These are phyloP conservation scores for Crithidia acanthocephali DNA, from an alignment of 208 protist genomes.

Conservation along the genomic window DNA sequence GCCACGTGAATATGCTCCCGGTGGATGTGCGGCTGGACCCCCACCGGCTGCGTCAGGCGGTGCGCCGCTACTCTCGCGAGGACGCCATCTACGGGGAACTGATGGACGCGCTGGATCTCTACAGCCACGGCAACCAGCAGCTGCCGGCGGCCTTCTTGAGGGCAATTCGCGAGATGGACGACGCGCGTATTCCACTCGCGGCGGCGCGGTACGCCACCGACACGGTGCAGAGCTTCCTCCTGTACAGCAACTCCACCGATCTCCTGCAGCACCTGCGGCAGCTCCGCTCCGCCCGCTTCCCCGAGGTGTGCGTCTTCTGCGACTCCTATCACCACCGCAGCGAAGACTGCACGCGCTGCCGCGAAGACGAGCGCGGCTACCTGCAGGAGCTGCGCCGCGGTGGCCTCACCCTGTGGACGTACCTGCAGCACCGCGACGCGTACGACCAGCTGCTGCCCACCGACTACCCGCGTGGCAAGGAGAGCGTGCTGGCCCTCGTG, in stretches of 20 bases:
- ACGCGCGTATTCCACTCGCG: constrained; percentile 74
- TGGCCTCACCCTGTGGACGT: constrained; percentile 76
- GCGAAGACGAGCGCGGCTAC: constrained; percentile 65
- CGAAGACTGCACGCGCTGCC: constrained; percentile 58
- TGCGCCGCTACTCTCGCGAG: constrained; percentile 40
- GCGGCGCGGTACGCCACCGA: constrained; percentile 88
- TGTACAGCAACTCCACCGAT: constrained; percentile 75
- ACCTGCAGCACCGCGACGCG: constrained; percentile 54
- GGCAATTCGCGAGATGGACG: constrained; percentile 73
- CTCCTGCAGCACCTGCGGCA: constrained; percentile 72
- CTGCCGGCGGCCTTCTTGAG: constrained; percentile 63
- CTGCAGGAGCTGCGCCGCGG: constrained; percentile 69
- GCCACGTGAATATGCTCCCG: constrained; percentile 40
- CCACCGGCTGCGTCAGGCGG: constrained; percentile 32
- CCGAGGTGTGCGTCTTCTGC: constrained; percentile 87
- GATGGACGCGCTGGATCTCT: constrained; percentile 57
- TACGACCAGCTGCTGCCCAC: constrained; percentile 80
- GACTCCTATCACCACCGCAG: constrained; percentile 75
- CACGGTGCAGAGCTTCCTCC: constrained; percentile 79
- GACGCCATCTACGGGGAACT: constrained; percentile 47
- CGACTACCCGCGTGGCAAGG: constrained; percentile 56
- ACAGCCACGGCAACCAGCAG: constrained; percentile 30
- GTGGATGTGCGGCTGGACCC: constrained; percentile 74
- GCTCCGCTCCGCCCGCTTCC: constrained; percentile 68
- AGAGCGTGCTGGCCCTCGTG: constrained; percentile 59